A percentile compares a stretch with the other conserved stretches of the same genome.
These are phyloP conservation scores for Tanacetum coccineum DNA, from an alignment of 129 eudicot species.

Conservation along the genomic window DNA sequence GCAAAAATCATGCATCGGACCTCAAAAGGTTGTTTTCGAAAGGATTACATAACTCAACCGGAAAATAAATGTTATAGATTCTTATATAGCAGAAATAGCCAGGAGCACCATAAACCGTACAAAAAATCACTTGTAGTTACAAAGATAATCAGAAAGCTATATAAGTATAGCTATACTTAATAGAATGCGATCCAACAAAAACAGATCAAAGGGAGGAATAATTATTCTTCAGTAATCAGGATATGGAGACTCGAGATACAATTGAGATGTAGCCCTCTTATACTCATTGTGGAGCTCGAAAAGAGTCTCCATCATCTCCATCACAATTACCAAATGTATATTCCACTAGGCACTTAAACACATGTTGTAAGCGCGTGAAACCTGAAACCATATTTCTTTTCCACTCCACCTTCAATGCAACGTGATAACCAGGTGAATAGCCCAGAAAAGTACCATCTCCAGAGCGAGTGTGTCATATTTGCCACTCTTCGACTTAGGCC, in stretches of 20 bases:
- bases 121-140: neutral
- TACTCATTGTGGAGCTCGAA: slow-evolving; percentile 17
- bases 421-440: slow-evolving; percentile 42
- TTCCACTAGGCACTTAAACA: slow-evolving; percentile 61
- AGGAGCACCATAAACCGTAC: neutral
- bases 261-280: slow-evolving; percentile 24
- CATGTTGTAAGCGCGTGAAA: slow-evolving; percentile 66
- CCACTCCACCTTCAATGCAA: slow-evolving; percentile 47
- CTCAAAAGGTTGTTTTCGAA: neutral
- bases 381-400: slow-evolving; percentile 39
- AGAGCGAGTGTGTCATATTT: slow-evolving; percentile 49
- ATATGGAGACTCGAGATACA: slow-evolving; percentile 39
- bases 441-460: slow-evolving; percentile 43
- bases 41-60: neutral
- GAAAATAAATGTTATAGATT: neutral
- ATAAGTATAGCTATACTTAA: neutral
- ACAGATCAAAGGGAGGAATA: neutral
- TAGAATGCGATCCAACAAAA: neutral
- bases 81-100: neutral
- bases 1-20: neutral
- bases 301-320: slow-evolving; percentile 31
- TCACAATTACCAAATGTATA: slow-evolving; percentile 42
- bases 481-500: slow-evolving; percentile 89
- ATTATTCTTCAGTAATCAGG: slow-evolving; percentile 56
- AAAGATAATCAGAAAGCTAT: slow-evolving; percentile 1